Percentiles rank a stretch among this genome's conserved stretches.
These are phyloP conservation scores for Globisporangium perplexum DNA, from an alignment of 352 stramenopile species.

Conservation along the genomic window DNA sequence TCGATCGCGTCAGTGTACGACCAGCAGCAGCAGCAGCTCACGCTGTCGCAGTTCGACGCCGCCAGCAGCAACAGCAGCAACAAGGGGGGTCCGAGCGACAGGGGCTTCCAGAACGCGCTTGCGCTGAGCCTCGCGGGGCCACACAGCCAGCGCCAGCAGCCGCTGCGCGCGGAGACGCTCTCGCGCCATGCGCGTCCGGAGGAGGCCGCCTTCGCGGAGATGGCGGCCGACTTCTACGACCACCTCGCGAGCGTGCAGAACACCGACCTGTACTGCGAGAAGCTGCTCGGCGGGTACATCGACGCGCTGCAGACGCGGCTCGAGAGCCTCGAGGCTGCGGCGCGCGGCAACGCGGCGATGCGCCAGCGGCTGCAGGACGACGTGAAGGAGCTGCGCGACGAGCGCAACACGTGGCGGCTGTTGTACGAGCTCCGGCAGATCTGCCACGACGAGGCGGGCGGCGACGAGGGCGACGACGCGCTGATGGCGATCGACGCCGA, in stretches of 20 bases:
- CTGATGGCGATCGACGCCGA: constrained; percentile 26
- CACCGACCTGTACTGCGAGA: constrained; percentile 67
- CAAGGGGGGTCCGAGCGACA: constrained; percentile 12
- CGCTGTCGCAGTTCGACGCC: constrained; percentile 12
- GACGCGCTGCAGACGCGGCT: constrained; percentile 62
- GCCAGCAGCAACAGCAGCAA: constrained; percentile 17
- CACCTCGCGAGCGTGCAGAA: constrained; percentile 64
- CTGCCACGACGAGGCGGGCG: constrained; percentile 26
- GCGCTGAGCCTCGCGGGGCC: constrained; percentile 10
- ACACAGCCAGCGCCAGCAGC: constrained; percentile 16
- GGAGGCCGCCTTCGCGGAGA: constrained; percentile 69
- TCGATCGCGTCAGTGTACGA: constrained; percentile 70
- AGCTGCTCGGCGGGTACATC: constrained; percentile 71
- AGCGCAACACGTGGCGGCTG: constrained; percentile 82
- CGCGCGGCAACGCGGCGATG: neutral
- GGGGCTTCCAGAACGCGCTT: constrained; percentile 41
- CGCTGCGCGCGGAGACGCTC: constrained; percentile 29
- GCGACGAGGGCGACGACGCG: constrained; percentile 27
- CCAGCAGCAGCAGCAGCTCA: constrained; percentile 14
- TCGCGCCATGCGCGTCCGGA: constrained; percentile 64
- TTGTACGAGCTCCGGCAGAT: constrained; percentile 69
- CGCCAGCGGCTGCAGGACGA: constrained; percentile 35
- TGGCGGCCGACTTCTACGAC: constrained; percentile 71
- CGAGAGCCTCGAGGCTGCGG: constrained; percentile 40
- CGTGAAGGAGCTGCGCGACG: constrained; percentile 63